Conservation (phyloP, 1,284 basidiomycete genomes). For the Pseudozyma sp. region DNA sequence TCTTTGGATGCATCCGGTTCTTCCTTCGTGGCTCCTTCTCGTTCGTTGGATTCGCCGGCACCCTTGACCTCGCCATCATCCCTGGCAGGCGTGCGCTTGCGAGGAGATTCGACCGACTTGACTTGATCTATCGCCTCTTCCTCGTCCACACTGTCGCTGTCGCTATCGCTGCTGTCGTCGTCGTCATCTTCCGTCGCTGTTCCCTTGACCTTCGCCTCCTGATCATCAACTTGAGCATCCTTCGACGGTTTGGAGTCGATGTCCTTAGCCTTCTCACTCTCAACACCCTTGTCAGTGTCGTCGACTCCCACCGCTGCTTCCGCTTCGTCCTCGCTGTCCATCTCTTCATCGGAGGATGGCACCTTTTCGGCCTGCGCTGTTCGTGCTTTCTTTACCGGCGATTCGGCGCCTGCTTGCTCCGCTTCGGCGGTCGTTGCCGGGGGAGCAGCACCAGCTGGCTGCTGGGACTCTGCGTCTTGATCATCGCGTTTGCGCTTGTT, state of each 20-base stretch:
- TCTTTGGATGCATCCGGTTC: background rate
- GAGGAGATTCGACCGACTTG: constrained; percentile 20
- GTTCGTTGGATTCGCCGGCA: background rate
- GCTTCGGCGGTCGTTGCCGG: background rate
- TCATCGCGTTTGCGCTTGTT: constrained; percentile 39
- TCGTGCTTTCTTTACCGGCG: constrained; percentile 28
- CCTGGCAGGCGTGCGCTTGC: constrained; percentile 16
- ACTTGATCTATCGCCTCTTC: constrained; percentile 36
- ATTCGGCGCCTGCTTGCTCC: constrained; percentile 6
- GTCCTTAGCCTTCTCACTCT: background rate
- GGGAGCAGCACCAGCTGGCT: background rate
- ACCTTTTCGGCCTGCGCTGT: constrained; percentile 11
- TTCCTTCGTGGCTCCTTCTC: background rate
- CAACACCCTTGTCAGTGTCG: background rate
- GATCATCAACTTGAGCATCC: constrained; percentile 1
- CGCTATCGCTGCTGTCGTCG: background rate
- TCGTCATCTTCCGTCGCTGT: constrained; percentile 18
- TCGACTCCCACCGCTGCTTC: constrained; percentile 33
- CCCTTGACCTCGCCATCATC: background rate
- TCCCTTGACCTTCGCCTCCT: constrained; percentile 7
- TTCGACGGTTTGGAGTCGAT: constrained; percentile 11
- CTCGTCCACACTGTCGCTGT: constrained; percentile 18
- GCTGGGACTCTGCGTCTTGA: constrained; percentile 5
- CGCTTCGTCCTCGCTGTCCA: constrained; percentile 46
- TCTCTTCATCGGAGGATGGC: constrained; percentile 23